These are phyloP conservation scores for Ceratocystis diversiconidia DNA, from an alignment of 2,329 filamentous ascomycete genomes.

Conservation along the genomic window DNA sequence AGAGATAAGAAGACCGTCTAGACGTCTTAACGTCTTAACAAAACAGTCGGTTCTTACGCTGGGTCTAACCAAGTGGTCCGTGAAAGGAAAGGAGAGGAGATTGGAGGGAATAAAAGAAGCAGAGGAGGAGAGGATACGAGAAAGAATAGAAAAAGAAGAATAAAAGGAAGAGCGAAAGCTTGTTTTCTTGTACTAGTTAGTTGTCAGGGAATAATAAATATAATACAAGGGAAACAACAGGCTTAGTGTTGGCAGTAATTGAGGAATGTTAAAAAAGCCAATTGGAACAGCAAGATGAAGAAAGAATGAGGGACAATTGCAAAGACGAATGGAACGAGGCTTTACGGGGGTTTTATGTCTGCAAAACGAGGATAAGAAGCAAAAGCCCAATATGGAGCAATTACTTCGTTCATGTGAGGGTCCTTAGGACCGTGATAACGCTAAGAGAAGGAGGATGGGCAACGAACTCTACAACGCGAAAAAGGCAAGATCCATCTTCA, in stretches of 20 bases:
- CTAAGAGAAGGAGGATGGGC: not conserved
- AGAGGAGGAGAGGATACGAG: not conserved
- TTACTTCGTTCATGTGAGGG: not conserved
- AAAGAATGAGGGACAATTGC: not conserved
- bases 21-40: not conserved
- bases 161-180: not conserved
- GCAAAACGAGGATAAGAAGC: not conserved
- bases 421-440: not conserved
- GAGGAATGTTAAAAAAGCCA: not conserved
- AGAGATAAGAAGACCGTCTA: not conserved
- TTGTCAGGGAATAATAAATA: not conserved
- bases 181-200: not conserved
- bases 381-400: not conserved
- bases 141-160: not conserved
- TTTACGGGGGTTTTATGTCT: not conserved
- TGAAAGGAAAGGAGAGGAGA: not conserved
- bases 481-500: not conserved
- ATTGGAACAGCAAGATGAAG: not conserved
- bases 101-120: not conserved
- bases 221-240: not conserved
- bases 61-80: not conserved
- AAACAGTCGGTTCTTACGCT: not conserved
- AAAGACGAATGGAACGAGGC: not conserved
- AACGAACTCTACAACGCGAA: not conserved
- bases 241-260: not conserved